phyloP scores from a whole-genome alignment of 345 rosid genomes.

The Euclidium syriacum region DNA sequence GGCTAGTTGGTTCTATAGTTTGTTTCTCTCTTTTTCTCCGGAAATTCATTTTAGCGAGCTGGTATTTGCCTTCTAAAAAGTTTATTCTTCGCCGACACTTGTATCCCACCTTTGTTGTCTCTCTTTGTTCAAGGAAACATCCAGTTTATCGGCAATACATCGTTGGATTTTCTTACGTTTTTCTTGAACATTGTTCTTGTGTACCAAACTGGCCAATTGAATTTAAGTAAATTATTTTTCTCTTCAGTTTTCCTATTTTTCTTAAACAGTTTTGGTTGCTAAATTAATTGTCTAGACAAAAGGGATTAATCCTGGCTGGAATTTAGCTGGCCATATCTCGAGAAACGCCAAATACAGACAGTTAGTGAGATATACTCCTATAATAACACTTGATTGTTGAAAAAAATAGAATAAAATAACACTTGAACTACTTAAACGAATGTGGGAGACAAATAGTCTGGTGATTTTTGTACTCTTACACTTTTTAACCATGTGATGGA shows the following conservation, averaged over 20 bases:
- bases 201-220: background rate
- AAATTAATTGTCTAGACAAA: conserved; percentile 12
- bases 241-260: background rate
- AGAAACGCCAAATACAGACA: conserved; percentile 37
- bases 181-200: background rate
- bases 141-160: no score
- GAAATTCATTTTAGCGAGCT: no score
- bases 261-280: background rate
- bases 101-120: no score
- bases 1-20: no score
- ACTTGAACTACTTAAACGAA: conserved; percentile 7
- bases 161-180: no score
- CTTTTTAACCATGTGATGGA: conserved; percentile 10
- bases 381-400: no score
- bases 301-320: conserved; percentile 42
- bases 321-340: conserved; percentile 47
- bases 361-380: no score
- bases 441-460: conserved; percentile 7
- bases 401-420: no score
- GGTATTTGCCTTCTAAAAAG: no score
- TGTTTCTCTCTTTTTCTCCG: no score
- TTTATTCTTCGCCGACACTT: no score
- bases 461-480: conserved; percentile 4
- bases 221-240: background rate
- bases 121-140: no score